A percentile compares a stretch with the other conserved stretches of the same genome.
Conservation (phyloP, 495 filamentous ascomycete genomes). For the Xylaria castorea region DNA sequence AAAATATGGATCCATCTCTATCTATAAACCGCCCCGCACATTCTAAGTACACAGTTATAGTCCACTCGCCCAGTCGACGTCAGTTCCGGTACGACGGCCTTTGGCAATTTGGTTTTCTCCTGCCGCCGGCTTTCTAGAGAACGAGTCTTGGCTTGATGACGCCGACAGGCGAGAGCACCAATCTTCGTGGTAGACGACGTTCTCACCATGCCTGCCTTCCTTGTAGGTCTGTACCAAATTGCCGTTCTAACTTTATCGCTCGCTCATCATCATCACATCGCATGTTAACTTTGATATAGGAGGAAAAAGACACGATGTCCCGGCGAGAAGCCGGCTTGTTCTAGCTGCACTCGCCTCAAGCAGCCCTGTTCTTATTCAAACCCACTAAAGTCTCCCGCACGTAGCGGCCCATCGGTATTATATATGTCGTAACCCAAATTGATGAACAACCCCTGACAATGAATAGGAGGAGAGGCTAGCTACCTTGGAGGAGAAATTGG, state of each 20-base stretch:
- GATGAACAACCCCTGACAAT: slow-evolving; percentile 33
- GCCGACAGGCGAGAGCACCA: slow-evolving; percentile 35
- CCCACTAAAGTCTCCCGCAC: slow-evolving; percentile 32
- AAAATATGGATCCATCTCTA: slow-evolving; percentile 14
- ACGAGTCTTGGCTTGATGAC: slow-evolving; percentile 37
- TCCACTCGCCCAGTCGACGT: slow-evolving; percentile 13
- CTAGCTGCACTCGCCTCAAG: slow-evolving; percentile 52
- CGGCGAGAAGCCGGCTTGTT: slow-evolving; percentile 55
- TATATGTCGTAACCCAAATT: background rate
- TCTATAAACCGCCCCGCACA: slow-evolving; percentile 22
- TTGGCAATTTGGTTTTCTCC: background rate
- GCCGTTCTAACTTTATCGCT: background rate
- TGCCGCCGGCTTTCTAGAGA: slow-evolving; percentile 3
- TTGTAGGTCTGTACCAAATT: slow-evolving; percentile 46
- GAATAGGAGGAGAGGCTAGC: slow-evolving; percentile 53
- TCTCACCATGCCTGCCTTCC: slow-evolving; percentile 57
- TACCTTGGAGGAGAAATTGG: slow-evolving; percentile 56
- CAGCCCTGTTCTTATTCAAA: slow-evolving; percentile 52
- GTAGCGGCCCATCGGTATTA: slow-evolving; percentile 47
- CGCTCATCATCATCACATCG: background rate
- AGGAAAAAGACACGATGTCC: slow-evolving; percentile 58
- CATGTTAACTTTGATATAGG: slow-evolving; percentile 34
- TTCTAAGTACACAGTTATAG: slow-evolving; percentile 18
- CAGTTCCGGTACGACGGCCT: slow-evolving; percentile 15
- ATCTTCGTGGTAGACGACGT: slow-evolving; percentile 50